phyloP scores from a whole-genome alignment of 2,329 filamentous ascomycete genomes.

The Hymenoscyphus linearis region DNA sequence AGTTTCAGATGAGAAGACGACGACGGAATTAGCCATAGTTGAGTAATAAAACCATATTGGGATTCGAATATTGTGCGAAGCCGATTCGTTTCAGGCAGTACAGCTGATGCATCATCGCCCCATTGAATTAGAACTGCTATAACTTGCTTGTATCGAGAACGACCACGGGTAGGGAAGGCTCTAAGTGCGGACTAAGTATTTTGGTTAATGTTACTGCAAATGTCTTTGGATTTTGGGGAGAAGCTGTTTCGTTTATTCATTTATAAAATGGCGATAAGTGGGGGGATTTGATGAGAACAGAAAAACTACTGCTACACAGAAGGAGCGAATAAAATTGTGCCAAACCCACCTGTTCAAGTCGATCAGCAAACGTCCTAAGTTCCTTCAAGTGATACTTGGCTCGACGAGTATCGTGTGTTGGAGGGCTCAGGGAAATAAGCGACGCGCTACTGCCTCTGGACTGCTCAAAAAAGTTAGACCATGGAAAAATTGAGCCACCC shows the following conservation, averaged over 20 bases:
- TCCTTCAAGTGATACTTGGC: constrained; percentile 12
- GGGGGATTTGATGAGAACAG: neutral
- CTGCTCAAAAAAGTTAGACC: neutral
- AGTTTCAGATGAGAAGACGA: constrained; percentile 21
- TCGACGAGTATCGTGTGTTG: constrained; percentile 10
- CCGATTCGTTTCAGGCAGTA: constrained; percentile 18
- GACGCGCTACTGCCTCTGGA: constrained; percentile 1
- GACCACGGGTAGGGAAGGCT: constrained; percentile 21
- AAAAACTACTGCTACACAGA: neutral
- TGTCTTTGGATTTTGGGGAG: neutral
- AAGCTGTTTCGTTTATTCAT: neutral
- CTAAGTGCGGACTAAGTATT: constrained; percentile 18
- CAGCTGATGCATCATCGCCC: constrained; percentile 21
- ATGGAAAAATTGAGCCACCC: neutral
- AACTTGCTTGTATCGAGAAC: constrained; percentile 21
- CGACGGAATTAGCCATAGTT: constrained; percentile 23
- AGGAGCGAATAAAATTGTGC: neutral
- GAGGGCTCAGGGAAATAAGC: neutral
- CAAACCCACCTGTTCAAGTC: constrained; percentile 9
- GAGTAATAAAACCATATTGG: constrained; percentile 21
- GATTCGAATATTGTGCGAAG: constrained; percentile 18
- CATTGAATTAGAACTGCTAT: constrained; percentile 21
- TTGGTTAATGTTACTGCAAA: neutral
- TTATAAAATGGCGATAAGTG: neutral
- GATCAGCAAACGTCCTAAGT: constrained; percentile 8